phyloP scores from a whole-genome alignment of 148 eudicot genomes.

The Salicornia ramosissima region DNA sequence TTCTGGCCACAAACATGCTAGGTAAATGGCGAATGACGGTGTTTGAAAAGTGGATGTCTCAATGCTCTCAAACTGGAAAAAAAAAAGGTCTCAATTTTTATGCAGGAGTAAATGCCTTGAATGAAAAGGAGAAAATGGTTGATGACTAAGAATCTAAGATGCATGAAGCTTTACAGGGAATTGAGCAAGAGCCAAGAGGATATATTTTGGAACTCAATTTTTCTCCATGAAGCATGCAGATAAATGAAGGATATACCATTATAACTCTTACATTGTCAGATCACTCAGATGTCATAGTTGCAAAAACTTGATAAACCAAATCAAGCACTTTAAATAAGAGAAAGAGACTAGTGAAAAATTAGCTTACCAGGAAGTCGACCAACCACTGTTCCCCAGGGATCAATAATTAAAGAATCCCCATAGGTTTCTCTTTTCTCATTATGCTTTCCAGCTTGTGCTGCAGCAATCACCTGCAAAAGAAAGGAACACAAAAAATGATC shows the following conservation, averaged over 20 bases:
- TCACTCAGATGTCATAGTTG: background rate
- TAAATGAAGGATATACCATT: background rate
- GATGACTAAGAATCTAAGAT: background rate
- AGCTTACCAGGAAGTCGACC: slow-evolving; percentile 75
- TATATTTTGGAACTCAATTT: background rate
- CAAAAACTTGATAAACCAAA: background rate
- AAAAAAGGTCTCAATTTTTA: background rate
- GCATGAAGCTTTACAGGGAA: background rate
- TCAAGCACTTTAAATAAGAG: background rate
- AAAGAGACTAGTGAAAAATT: background rate
- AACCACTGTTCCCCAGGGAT: slow-evolving; percentile 90
- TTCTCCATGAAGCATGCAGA: background rate
- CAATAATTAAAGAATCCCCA: slow-evolving; percentile 85
- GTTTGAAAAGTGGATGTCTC: background rate
- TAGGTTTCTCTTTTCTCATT: slow-evolving; percentile 85
- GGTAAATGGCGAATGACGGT: background rate
- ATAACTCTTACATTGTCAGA: background rate
- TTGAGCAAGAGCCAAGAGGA: no score
- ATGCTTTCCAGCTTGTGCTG: slow-evolving; percentile 94
- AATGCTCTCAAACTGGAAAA: background rate
- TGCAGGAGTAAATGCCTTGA: background rate
- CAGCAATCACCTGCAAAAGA: slow-evolving; percentile 75
- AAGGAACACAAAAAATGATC: slow-evolving; percentile 10
- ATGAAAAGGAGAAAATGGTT: background rate
- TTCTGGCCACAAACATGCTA: background rate